A percentile compares a stretch with the other conserved stretches of the same genome.
phyloP scores from a whole-genome alignment of 495 filamentous ascomycete genomes.

The Penicillium steckii region DNA sequence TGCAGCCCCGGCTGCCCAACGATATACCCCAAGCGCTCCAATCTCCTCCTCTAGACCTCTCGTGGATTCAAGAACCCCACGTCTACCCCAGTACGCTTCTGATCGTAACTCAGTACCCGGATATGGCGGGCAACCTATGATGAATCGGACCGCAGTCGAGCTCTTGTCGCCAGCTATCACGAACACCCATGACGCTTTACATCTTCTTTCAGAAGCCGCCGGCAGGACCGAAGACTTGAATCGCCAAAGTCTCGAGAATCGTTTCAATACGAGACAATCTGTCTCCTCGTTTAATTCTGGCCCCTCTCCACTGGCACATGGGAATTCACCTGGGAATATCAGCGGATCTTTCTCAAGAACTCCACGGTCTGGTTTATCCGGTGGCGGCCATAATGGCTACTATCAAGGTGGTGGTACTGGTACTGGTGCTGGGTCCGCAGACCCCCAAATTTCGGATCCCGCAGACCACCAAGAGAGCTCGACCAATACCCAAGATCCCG shows the following conservation, averaged over 20 bases:
- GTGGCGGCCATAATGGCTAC: conserved; percentile 26
- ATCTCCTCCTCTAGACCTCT: conserved; percentile 25
- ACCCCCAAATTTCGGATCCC: conserved; percentile 30
- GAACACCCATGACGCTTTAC: conserved; percentile 59
- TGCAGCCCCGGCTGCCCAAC: conserved; percentile 12
- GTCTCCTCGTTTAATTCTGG: conserved; percentile 45
- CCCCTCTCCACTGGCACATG: conserved; percentile 41
- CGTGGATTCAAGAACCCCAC: conserved; percentile 29
- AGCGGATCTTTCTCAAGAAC: conserved; percentile 39
- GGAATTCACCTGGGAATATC: conserved; percentile 36
- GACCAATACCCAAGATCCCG: conserved; percentile 29
- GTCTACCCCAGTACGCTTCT: conserved; percentile 27
- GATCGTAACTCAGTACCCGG: conserved; percentile 26
- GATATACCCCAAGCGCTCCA: conserved; percentile 28
- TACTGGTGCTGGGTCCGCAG: conserved; percentile 25
- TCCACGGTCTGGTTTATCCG: conserved; percentile 31
- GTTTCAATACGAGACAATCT: conserved; percentile 38
- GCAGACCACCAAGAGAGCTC: conserved; percentile 28
- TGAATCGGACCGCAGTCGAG: conserved; percentile 54
- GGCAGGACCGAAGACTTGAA: conserved; percentile 51
- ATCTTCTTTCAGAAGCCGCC: conserved; percentile 58
- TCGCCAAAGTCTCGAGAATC: conserved; percentile 39
- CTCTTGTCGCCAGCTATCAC: conserved; percentile 57
- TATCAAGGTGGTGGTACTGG: conserved; percentile 24
- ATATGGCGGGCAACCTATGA: conserved; percentile 46